phyloP scores from a whole-genome alignment of 495 filamentous ascomycete genomes.

The Aspergillus diversus region DNA sequence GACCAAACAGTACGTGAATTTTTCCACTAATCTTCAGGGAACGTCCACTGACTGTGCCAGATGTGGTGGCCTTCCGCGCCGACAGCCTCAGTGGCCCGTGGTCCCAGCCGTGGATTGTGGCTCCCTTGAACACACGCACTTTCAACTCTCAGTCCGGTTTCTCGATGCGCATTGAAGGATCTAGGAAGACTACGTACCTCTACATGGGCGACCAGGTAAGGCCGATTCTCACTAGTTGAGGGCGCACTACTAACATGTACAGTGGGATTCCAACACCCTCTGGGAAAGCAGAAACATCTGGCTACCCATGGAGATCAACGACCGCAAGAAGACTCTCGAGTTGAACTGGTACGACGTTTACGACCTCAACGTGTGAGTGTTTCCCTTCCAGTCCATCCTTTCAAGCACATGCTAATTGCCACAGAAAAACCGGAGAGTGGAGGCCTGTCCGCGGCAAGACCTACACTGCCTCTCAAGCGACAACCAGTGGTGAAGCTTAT shows the following conservation, averaged over 20 bases:
- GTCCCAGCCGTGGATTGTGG: conserved; percentile 53
- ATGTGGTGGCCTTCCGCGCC: conserved; percentile 33
- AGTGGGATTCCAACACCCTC: conserved; percentile 56
- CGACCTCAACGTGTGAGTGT: conserved; percentile 30
- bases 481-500: conserved; percentile 43
- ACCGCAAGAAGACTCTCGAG: conserved; percentile 27
- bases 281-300: conserved; percentile 58
- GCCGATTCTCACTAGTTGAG: background rate
- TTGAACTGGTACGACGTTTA: conserved; percentile 34
- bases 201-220: conserved; percentile 45
- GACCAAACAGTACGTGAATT: conserved; percentile 27
- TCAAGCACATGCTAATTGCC: conserved; percentile 7
- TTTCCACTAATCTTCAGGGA: background rate
- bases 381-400: background rate
- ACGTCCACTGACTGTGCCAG: conserved; percentile 9
- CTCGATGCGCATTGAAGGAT: conserved; percentile 47
- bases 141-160: conserved; percentile 59
- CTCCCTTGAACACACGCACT: conserved; percentile 51
- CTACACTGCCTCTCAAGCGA: conserved; percentile 44
- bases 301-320: conserved; percentile 49
- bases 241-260: conserved; percentile 23
- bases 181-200: conserved; percentile 51
- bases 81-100: conserved; percentile 51
- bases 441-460: conserved; percentile 42
- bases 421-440: conserved; percentile 49